phyloP scores from a whole-genome alignment of 2,329 filamentous ascomycete species.

The Cercospora berteroae region DNA sequence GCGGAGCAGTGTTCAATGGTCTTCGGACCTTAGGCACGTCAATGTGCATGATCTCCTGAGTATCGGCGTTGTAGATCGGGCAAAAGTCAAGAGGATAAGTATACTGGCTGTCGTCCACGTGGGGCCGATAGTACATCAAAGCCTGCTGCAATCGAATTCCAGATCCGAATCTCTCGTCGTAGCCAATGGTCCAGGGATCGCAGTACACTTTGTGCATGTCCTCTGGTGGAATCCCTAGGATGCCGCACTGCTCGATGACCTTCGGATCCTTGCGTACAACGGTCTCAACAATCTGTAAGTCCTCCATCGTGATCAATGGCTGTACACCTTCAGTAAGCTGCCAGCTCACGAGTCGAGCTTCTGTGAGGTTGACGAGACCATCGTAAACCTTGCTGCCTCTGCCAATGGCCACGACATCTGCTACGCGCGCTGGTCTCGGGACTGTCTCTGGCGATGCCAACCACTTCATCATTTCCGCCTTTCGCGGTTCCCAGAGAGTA shows the following conservation, averaged over 20 bases:
- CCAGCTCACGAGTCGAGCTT: constrained; percentile 69
- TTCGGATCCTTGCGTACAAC: constrained; percentile 73
- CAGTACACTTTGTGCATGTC: constrained; percentile 97
- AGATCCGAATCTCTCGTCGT: constrained; percentile 84
- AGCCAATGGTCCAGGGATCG: constrained; percentile 94
- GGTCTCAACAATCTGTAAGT: constrained; percentile 76
- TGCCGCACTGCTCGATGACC: constrained; percentile 84
- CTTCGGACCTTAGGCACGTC: constrained; percentile 76
- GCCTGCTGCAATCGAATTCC: constrained; percentile 81
- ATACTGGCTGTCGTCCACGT: constrained; percentile 84
- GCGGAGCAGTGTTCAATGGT: constrained; percentile 67
- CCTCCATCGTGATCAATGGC: constrained; percentile 89
- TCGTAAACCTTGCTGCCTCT: constrained; percentile 78
- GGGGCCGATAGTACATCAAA: constrained; percentile 90
- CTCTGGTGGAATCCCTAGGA: constrained; percentile 74
- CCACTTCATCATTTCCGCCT: constrained; percentile 80
- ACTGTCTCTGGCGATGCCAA: constrained; percentile 61
- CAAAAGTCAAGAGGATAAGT: constrained; percentile 91
- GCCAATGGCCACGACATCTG: constrained; percentile 80
- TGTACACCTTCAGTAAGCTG: constrained; percentile 72
- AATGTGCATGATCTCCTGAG: constrained; percentile 74
- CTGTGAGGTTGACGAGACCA: constrained; percentile 71
- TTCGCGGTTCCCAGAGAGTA: constrained; percentile 79
- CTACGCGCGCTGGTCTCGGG: constrained; percentile 66
- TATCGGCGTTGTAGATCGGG: constrained; percentile 82